Evolutionary conservation across 257 asterid genomes (phyloP).

Genomic region (Nicotiana noctiflora): DNA sequence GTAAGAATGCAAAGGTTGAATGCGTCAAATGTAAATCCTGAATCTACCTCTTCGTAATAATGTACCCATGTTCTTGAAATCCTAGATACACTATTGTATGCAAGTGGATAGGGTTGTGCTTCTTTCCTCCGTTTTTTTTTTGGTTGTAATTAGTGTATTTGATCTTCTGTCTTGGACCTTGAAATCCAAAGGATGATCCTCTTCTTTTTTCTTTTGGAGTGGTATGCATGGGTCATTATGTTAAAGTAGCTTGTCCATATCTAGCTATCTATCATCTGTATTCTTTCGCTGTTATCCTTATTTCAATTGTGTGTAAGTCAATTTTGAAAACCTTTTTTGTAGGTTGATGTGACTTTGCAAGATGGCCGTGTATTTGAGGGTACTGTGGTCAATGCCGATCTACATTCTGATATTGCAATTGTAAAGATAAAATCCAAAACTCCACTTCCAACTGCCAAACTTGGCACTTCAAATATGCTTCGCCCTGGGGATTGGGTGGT

Average conservation of each 20-base stretch:
- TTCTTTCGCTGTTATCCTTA: not conserved
- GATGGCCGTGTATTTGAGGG: constrained; percentile 95
- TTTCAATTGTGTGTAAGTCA: not conserved
- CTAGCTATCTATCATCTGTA: not conserved
- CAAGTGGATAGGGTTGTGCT: not conserved
- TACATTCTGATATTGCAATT: constrained; percentile 32
- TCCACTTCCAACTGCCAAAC: constrained; percentile 13
- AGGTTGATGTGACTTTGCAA: constrained; percentile 90
- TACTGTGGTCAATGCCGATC: constrained; percentile 54
- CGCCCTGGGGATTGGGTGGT: constrained; percentile 98
- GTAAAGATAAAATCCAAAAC: constrained; percentile 12
- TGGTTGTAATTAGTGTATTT: not conserved
- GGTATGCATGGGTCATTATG: not conserved
- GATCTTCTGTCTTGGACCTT: not conserved
- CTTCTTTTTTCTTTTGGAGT: not conserved
- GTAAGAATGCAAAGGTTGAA: too few species aligned
- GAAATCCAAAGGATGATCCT: not conserved
- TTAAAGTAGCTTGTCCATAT: not conserved
- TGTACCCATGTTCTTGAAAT: too few species aligned
- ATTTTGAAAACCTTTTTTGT: constrained; percentile 10
- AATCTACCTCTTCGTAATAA: too few species aligned
- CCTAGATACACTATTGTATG: too few species aligned
- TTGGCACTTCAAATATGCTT: constrained; percentile 16
- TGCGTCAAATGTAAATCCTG: too few species aligned
- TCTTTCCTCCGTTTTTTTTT: not conserved